phyloP scores from a whole-genome alignment of 768 basidiomycete species.

The Termitomyces sp. region DNA sequence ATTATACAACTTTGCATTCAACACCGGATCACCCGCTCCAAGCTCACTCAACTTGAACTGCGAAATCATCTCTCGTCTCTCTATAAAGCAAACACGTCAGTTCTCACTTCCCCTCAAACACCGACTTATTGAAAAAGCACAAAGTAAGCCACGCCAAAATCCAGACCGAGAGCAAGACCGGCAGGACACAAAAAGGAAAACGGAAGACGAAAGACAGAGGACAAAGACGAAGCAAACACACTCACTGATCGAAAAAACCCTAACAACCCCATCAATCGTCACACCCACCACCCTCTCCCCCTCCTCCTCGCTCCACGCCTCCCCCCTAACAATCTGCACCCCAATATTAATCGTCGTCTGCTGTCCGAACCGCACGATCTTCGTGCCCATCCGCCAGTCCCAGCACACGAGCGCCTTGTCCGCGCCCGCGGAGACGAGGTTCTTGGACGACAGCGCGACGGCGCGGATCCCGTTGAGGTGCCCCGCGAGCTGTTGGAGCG shows the following conservation, averaged over 20 bases:
- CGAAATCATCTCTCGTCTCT: slow-evolving; percentile 83
- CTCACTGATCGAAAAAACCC: slow-evolving; percentile 89
- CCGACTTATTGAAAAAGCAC: too few relatives aligned
- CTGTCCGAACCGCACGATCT: slow-evolving; percentile 88
- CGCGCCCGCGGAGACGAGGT: slow-evolving; percentile 83
- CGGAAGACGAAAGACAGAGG: background rate
- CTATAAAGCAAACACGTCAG: slow-evolving; percentile 18
- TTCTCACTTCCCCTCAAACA: too few relatives aligned
- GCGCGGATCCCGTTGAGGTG: slow-evolving; percentile 90
- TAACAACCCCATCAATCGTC: slow-evolving; percentile 88
- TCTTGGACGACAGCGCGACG: slow-evolving; percentile 80
- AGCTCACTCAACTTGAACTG: slow-evolving; percentile 86
- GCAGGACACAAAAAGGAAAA: background rate
- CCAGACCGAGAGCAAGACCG: background rate
- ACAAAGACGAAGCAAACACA: slow-evolving; percentile 9
- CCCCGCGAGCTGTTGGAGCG: slow-evolving; percentile 78
- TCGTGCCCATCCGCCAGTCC: slow-evolving; percentile 88
- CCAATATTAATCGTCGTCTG: slow-evolving; percentile 92
- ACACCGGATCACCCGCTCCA: slow-evolving; percentile 59
- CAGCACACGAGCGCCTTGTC: slow-evolving; percentile 78
- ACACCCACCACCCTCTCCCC: slow-evolving; percentile 87
- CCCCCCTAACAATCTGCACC: slow-evolving; percentile 72
- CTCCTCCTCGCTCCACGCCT: slow-evolving; percentile 33
- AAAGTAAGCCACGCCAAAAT: background rate
- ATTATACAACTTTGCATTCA: slow-evolving; percentile 67